Evolutionary conservation across 331 rosid species (phyloP), one percentile per base, ranked within the genome.

Genomic region (Telfairia occidentalis): DNA sequence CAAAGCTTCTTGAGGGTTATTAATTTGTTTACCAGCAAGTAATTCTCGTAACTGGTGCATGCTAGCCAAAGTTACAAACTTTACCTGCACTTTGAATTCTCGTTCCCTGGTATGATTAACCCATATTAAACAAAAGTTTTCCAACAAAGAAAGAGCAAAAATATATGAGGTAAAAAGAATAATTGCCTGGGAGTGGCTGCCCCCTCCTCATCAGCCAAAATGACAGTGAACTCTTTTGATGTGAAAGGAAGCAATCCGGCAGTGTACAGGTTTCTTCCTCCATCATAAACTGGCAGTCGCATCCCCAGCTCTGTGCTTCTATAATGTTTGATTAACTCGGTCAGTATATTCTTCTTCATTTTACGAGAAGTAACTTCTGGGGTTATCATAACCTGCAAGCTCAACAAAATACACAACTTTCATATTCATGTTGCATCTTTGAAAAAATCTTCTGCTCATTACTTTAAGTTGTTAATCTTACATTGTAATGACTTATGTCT

Each of bases 251-350:
- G 93, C 0, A 96, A 88, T 5, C 98, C 97, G 50, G 97, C 97
- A 54, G 97, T 90, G 50, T 91, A 95, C 5, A 95, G 86, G 52
- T 97, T 95, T 84, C 92, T 90, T 3, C 98, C 85, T 2, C 98
- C 98, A 85, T 95, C 98, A 83, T 95, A 95, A 2, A 90, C 98
- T 37, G 97, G 98, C 35, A 91, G 93, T 16, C 98, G 82, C 80
- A 49, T 91, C 59, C 96, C 97, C 21, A 95, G 73, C 58, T 88
- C 93, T 45, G 98, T 82, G 37, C 88, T 97, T 19, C 84, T 78
- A 57, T 95, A 95, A 38, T 75, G 74, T 77, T 38, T 86, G 32
- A 95, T 97, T 23, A 95, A 76, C 78, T 91, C 91, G 24, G 77
- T 85, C 90, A 95, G 85, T 18, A 95, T 96, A 66, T 91, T 92